Evolutionary conservation across 2,329 filamentous ascomycete genomes (phyloP), one percentile per base, ranked within the genome.

Genomic region (Harringtonia aguacate): DNA sequence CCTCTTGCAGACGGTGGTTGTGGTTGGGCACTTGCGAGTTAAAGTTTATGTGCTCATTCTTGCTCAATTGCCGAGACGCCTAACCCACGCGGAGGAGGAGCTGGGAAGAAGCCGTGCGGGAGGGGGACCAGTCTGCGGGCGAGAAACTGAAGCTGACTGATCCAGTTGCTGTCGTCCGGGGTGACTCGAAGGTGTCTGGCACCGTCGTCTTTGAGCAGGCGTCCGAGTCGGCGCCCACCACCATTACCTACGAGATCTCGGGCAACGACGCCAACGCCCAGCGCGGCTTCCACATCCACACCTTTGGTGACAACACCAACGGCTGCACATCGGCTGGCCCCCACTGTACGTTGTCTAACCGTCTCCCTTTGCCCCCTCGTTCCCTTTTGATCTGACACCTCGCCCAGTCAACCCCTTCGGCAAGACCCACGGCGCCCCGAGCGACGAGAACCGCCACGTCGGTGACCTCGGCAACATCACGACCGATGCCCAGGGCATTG

Each of bases 271-370:
- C 90, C 70, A 95, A 94, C 67, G 89, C 92, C 62, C 79, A 94
- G 81, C 90, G 92, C 70, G 92, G 87, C 68, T 88, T 97, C 78
- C 92, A 98, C 77, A 82, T 98, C 62, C 92, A 98, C 76, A 86
- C 92, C 67, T 98, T 95, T 62, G 92, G 92, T 66, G 92, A 97
- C 79, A 97, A 97, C 79, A 97, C 92, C 77, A 98, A 98, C 72
- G 92, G 92, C 67, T 98, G 92, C 85, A 97, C 90, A 55, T 94
- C 86, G 55, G 92, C 92, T 55, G 92, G 92, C 44, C 90, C 92
- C 68, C 92, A 98, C 76, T 98, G 88, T 94, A 73, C 64, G 86
- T 70, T 30, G 14, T 14, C 37, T 31, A 31, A 14, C 1, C 20
- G n/a, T 28, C 18, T 29, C 14, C 24, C 13, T 18, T 31, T 34